Percentiles rank a stretch among this genome's conserved stretches.
phyloP scores from a whole-genome alignment of 805 yeast genomes.

The Wickerhamomyces queroliae region DNA sequence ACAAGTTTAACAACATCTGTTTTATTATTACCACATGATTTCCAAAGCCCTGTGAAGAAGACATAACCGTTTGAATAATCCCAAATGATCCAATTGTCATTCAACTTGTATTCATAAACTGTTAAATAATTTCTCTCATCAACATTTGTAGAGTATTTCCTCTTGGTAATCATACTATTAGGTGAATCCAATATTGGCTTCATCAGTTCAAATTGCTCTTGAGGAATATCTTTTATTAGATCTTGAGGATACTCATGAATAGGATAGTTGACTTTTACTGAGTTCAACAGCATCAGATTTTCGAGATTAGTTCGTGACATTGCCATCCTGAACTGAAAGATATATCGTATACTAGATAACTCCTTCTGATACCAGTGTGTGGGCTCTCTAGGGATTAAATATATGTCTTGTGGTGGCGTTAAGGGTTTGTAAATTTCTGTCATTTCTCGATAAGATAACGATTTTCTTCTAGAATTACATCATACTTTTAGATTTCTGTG shows the following conservation, averaged over 20 bases:
- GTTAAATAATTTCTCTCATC: conserved; percentile 66
- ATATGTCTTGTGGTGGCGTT: no score
- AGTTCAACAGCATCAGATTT: conserved; percentile 12
- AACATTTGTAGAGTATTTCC: conserved; percentile 66
- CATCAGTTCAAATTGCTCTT: conserved; percentile 14
- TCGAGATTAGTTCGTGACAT: no score
- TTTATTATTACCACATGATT: conserved; percentile 60
- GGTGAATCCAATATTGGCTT: conserved; percentile 3
- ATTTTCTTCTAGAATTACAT: no score
- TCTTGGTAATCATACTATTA: conserved; percentile 15
- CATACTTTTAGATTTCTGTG: no score
- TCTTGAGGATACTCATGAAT: conserved; percentile 9
- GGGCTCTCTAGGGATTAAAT: no score
- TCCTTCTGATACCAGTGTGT: no score
- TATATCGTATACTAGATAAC: no score
- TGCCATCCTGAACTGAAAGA: no score
- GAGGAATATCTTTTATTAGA: conserved; percentile 14
- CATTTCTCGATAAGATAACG: no score
- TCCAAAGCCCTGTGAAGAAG: conserved; percentile 86
- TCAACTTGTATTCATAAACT: conserved; percentile 66
- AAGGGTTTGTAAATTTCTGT: no score
- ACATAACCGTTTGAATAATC: conserved; percentile 81
- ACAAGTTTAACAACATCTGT: conserved; percentile 73
- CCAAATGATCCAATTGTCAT: conserved; percentile 79
- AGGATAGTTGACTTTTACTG: conserved; percentile 15